phyloP scores from a whole-genome alignment of 2,329 filamentous ascomycete species.

The Aspergillus fumigatus region DNA sequence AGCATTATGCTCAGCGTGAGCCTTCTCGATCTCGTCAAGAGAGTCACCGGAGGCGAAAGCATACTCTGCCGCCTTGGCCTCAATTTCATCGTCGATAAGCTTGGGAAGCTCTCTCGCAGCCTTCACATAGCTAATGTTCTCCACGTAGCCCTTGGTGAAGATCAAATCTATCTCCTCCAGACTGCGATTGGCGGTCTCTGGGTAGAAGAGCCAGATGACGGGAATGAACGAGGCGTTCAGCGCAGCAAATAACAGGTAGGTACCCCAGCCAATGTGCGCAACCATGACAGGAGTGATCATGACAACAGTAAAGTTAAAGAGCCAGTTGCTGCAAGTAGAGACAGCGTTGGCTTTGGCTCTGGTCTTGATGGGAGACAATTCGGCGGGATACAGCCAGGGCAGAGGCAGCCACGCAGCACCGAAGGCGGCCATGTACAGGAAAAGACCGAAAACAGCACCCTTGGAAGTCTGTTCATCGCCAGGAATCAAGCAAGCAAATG shows the following conservation, averaged over 20 bases:
- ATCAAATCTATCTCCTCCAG: conserved; percentile 44
- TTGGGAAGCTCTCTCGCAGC: conserved; percentile 31
- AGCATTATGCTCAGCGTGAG: conserved; percentile 8
- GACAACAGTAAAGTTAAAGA: conserved; percentile 53
- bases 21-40: conserved; percentile 21
- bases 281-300: conserved; percentile 48
- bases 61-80: conserved; percentile 30
- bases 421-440: conserved; percentile 66
- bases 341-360: conserved; percentile 53
- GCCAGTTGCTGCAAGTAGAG: conserved; percentile 52
- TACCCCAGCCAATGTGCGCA: conserved; percentile 36
- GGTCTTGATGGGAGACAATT: conserved; percentile 52
- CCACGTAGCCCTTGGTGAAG: conserved; percentile 41
- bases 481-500: conserved; percentile 37
- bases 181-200: conserved; percentile 44
- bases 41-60: conserved; percentile 19
- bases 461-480: conserved; percentile 22
- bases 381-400: conserved; percentile 53
- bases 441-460: conserved; percentile 55
- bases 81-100: conserved; percentile 32
- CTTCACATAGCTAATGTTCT: conserved; percentile 39
- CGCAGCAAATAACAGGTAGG: conserved; percentile 42
- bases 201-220: conserved; percentile 52
- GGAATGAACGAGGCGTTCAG: conserved; percentile 47
- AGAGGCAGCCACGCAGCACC: conserved; percentile 62